Conservation (phyloP, 352 stramenopile genomes). For the Globisporangium radiosum region DNA sequence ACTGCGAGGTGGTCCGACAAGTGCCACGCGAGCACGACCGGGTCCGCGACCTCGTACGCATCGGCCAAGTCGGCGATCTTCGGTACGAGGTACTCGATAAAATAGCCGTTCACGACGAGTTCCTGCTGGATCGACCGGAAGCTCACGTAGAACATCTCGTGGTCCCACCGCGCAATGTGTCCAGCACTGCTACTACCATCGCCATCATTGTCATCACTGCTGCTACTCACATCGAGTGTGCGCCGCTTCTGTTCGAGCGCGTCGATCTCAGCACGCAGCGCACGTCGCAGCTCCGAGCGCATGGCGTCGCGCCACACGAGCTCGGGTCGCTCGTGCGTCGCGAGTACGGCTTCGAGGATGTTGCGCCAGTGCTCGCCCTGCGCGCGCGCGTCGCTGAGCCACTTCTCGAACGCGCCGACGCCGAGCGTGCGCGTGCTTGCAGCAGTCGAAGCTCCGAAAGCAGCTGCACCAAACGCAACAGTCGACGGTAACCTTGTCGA, state of each 20-base stretch:
- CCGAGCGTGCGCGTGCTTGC: slow-evolving; percentile 30
- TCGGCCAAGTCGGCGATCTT: slow-evolving; percentile 54
- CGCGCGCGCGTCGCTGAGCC: slow-evolving; percentile 50
- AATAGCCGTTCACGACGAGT: slow-evolving; percentile 76
- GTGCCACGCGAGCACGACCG: slow-evolving; percentile 74
- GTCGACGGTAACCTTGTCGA: slow-evolving; percentile 16
- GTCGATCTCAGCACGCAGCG: slow-evolving; percentile 51
- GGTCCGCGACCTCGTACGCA: slow-evolving; percentile 64
- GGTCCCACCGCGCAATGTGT: slow-evolving; percentile 47
- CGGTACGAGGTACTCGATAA: slow-evolving; percentile 70
- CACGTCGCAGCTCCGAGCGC: slow-evolving; percentile 48
- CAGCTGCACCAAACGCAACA: background rate
- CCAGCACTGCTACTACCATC: slow-evolving; percentile 1
- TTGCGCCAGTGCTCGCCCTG: slow-evolving; percentile 73
- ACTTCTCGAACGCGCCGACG: slow-evolving; percentile 48
- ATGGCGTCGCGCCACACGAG: slow-evolving; percentile 71
- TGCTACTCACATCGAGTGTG: slow-evolving; percentile 1
- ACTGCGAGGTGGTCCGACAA: slow-evolving; percentile 63
- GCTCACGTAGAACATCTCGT: slow-evolving; percentile 78
- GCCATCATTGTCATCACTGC: slow-evolving; percentile 4
- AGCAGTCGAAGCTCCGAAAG: slow-evolving; percentile 6
- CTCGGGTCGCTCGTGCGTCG: slow-evolving; percentile 57
- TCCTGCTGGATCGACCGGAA: slow-evolving; percentile 70
- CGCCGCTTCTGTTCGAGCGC: slow-evolving; percentile 28
- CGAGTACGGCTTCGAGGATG: slow-evolving; percentile 50